Evolutionary conservation across 768 basidiomycete genomes (phyloP).

Genomic region (Kondoa subrosea): DNA sequence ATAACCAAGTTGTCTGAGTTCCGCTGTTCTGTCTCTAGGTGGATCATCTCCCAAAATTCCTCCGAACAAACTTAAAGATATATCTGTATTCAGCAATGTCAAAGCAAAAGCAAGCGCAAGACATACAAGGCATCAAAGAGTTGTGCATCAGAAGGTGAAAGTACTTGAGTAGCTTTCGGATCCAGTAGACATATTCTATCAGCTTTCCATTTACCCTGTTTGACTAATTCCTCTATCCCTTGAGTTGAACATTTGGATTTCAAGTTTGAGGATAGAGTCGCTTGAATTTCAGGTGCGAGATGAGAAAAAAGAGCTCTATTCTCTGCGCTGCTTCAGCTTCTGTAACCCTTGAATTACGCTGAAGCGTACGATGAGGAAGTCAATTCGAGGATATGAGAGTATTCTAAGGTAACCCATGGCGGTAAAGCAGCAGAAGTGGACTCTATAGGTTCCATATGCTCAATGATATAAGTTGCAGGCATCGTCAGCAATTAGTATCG

Average conservation of each 20-base stretch:
- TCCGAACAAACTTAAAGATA: too few species aligned
- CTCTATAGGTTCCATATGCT: constrained; percentile 94
- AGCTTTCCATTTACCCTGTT: constrained; percentile 33
- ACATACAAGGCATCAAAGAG: constrained; percentile 56
- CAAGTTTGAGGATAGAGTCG: constrained; percentile 21
- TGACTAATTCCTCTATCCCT: constrained; percentile 48
- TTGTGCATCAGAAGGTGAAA: constrained; percentile 61
- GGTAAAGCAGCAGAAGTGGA: constrained; percentile 44
- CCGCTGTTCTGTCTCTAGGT: constrained; percentile 76
- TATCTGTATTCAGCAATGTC: too few species aligned
- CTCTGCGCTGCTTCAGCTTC: constrained; percentile 40
- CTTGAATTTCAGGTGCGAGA: constrained; percentile 43
- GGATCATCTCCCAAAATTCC: constrained; percentile 70
- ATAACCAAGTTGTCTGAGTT: constrained; percentile 72
- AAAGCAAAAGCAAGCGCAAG: background rate
- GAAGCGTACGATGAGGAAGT: background rate
- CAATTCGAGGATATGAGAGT: constrained; percentile 30
- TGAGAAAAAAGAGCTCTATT: constrained; percentile 68
- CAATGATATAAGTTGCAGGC: constrained; percentile 33
- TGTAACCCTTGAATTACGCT: background rate
- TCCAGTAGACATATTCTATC: constrained; percentile 79
- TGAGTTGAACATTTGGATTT: constrained; percentile 33
- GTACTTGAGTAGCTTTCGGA: constrained; percentile 54
- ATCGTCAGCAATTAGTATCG: too few species aligned
- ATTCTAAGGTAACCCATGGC: constrained; percentile 82